Base-by-base conservation (phyloP, 306 rosid species). In the Styphnolobium japonicum region DNA sequence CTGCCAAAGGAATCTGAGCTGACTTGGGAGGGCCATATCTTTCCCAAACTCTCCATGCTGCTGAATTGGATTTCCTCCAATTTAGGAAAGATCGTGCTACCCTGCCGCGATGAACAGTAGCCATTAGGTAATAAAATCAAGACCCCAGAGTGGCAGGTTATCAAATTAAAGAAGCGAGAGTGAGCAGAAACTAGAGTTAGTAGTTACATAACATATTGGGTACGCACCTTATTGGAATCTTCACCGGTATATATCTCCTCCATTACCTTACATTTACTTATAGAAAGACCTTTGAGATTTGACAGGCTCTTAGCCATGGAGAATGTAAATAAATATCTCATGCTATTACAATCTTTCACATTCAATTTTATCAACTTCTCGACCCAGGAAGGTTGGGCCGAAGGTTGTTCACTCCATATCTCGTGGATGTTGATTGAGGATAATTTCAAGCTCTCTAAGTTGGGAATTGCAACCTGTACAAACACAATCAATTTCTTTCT, bases 391-490 rank as follows among this genome's bases (percentile, higher is more conserved):
- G n/a, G n/a, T n/a, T 16, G 9, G 43, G 27, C 6, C 64, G 43
- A 48, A 40, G 75, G 29, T 36, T 75, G 71, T 6, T 75, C 69
- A 3, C 46, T 66, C 77, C 84, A 73, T 64, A 81, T 56, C 64
- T 8, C 43, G 55, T 33, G 22, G 1, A 65, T n/a, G n/a, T 66
- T 31, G 36, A 81, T 33, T 55, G 63, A 39, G n/a, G 37, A 48
- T 29, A 81, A 9, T 1, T 81, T 51, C 48, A 74, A 67, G 31
- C 70, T 81, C 58, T 65, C 71, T 16, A 74, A 45, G 4, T 55
- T 74, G 42, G 85, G 81, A 68, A 81, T 65, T 15, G 58, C 60
- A 67, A 81, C 80, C 85, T 72, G 68, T 60, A 73, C 3, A 16
- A n/a, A 19, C 29, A 14, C n/a, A 33, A n/a, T 29, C 14, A 37